Conservation (phyloP, 257 asterid genomes). For the Pogostemon cablin region DNA sequence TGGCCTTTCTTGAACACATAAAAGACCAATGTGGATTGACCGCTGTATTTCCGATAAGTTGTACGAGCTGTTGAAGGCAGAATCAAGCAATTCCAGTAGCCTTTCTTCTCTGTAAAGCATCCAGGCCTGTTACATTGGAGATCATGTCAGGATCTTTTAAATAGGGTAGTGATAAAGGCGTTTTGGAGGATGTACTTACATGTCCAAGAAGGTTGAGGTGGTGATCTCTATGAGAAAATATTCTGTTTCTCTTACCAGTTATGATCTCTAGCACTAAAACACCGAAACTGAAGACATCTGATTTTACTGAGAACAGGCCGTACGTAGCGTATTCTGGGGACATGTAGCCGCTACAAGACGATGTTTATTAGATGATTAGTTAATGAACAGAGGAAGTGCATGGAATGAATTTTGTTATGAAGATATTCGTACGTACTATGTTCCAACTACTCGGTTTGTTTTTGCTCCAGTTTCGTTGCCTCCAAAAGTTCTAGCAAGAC, state of each 20-base stretch:
- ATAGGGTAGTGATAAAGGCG: too few relatives aligned
- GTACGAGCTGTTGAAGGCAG: not conserved
- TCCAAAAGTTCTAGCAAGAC: too few relatives aligned
- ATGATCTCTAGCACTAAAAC: slow-evolving; percentile 43
- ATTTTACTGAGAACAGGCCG: slow-evolving; percentile 43
- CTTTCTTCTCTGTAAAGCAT: slow-evolving; percentile 40
- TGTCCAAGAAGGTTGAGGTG: slow-evolving; percentile 41
- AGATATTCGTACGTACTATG: slow-evolving; percentile 30
- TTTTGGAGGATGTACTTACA: slow-evolving; percentile 21
- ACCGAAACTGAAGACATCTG: slow-evolving; percentile 51
- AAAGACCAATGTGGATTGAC: slow-evolving; percentile 23
- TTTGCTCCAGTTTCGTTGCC: too few relatives aligned
- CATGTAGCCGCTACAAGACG: slow-evolving; percentile 43
- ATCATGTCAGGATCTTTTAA: too few relatives aligned
- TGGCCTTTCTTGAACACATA: not conserved
- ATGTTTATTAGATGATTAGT: not conserved
- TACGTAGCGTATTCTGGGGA: slow-evolving; percentile 44
- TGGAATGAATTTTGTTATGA: not conserved
- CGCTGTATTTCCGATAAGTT: slow-evolving; percentile 24
- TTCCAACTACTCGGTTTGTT: slow-evolving; percentile 31
- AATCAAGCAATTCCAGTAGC: slow-evolving; percentile 33
- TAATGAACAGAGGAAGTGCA: not conserved
- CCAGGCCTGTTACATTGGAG: slow-evolving; percentile 38
- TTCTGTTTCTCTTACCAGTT: slow-evolving; percentile 42
- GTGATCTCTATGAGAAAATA: slow-evolving; percentile 25